A percentile compares a stretch with the other conserved stretches of the same genome.
Evolutionary conservation across 2,329 filamentous ascomycete species (phyloP).

Genomic region (Colletotrichum camelliae): DNA sequence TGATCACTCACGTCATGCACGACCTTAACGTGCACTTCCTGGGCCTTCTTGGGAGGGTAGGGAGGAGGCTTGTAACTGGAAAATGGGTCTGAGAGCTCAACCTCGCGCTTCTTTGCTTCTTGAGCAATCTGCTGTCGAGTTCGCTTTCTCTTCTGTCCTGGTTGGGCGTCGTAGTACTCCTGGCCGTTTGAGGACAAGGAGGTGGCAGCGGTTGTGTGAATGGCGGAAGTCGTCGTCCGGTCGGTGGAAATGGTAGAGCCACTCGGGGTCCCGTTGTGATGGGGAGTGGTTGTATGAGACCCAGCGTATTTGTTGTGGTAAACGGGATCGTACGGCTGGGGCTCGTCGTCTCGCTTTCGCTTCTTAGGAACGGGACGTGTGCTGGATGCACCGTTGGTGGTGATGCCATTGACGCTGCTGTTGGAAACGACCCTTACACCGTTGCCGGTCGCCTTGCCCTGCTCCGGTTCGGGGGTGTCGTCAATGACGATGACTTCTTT

Average conservation of each 20-base stretch:
- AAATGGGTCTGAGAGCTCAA: slow-evolving; percentile 75
- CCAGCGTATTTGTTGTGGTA: slow-evolving; percentile 72
- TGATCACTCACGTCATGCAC: slow-evolving; percentile 64
- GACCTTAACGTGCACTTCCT: slow-evolving; percentile 71
- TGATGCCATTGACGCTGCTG: slow-evolving; percentile 35
- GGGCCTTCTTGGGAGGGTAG: slow-evolving; percentile 88
- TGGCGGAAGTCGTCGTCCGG: slow-evolving; percentile 73
- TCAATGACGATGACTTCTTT: slow-evolving; percentile 88
- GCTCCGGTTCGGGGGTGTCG: slow-evolving; percentile 66
- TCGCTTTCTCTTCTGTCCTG: slow-evolving; percentile 91
- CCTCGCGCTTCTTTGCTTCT: slow-evolving; percentile 79
- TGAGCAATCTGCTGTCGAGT: slow-evolving; percentile 82
- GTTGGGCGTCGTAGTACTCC: slow-evolving; percentile 68
- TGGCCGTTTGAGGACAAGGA: slow-evolving; percentile 70
- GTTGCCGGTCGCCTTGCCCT: slow-evolving; percentile 39
- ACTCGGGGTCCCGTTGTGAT: slow-evolving; percentile 68
- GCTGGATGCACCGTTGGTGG: slow-evolving; percentile 32
- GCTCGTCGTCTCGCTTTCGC: slow-evolving; percentile 70
- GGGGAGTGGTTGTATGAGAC: slow-evolving; percentile 76
- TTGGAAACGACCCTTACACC: slow-evolving; percentile 43
- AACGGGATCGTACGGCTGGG: slow-evolving; percentile 66
- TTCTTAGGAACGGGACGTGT: slow-evolving; percentile 70
- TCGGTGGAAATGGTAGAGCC: slow-evolving; percentile 82
- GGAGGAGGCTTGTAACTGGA: slow-evolving; percentile 85
- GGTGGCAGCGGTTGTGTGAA: slow-evolving; percentile 88